phyloP scores from a whole-genome alignment of 495 filamentous ascomycete species.

The Lepidopterella palustris region DNA sequence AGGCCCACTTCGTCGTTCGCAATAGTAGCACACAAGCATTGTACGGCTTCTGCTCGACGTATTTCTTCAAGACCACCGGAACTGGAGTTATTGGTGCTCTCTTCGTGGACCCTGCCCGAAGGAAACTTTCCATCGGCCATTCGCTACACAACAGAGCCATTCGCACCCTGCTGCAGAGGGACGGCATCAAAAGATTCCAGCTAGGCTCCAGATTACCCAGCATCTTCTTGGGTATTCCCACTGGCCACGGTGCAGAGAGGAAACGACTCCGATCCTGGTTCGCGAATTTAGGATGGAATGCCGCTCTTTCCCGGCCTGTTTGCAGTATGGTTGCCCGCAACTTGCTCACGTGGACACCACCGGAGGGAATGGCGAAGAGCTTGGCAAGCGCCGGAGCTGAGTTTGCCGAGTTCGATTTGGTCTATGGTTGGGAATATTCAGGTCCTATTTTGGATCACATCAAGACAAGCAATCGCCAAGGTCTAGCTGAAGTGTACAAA shows the following conservation, averaged over 20 bases:
- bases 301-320: constrained; percentile 52
- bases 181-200: constrained; percentile 66
- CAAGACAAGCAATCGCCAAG: constrained; percentile 65
- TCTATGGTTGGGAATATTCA: constrained; percentile 73
- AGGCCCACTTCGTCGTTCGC: constrained; percentile 82
- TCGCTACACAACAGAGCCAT: constrained; percentile 79
- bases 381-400: constrained; percentile 60
- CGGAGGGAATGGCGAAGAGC: constrained; percentile 63
- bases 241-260: constrained; percentile 43
- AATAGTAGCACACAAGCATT: constrained; percentile 83
- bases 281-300: constrained; percentile 66
- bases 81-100: constrained; percentile 75
- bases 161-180: constrained; percentile 58
- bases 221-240: constrained; percentile 73
- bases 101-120: constrained; percentile 74
- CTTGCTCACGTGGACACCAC: constrained; percentile 63
- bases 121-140: constrained; percentile 79
- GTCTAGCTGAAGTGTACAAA: constrained; percentile 76
- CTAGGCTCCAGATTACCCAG: constrained; percentile 71
- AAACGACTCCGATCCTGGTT: constrained; percentile 54
- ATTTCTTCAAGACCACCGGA: constrained; percentile 60
- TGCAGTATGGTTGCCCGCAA: constrained; percentile 62
- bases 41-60: constrained; percentile 85
- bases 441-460: constrained; percentile 69
- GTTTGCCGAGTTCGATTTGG: constrained; percentile 70